phyloP scores from a whole-genome alignment of 1,139 yeast species.

The Martiniozyma asiatica region DNA sequence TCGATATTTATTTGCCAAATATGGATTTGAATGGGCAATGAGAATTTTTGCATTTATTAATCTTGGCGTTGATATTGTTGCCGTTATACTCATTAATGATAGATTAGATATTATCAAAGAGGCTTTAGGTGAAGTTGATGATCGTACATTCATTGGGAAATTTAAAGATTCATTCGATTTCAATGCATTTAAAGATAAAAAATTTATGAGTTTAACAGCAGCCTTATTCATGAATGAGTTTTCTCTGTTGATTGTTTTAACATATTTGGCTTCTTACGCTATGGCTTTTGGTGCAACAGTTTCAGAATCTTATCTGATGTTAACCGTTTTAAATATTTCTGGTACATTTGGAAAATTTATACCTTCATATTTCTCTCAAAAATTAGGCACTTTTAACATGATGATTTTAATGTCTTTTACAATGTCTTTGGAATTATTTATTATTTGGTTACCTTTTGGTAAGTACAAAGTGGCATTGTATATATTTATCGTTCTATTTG shows the following conservation, averaged over 20 bases:
- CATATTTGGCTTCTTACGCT: conserved; percentile 45
- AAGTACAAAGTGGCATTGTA: conserved; percentile 27
- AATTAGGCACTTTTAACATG: conserved; percentile 46
- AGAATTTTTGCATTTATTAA: conserved; percentile 44
- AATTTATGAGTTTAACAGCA: conserved; percentile 20
- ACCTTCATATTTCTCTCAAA: conserved; percentile 44
- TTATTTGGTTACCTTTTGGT: conserved; percentile 46
- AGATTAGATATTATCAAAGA: conserved; percentile 26
- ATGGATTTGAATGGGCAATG: conserved; percentile 54
- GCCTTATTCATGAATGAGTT: conserved; percentile 20
- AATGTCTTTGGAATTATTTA: conserved; percentile 28
- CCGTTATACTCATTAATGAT: conserved; percentile 34
- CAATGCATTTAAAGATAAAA: conserved; percentile 29
- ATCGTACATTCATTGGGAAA: conserved; percentile 26
- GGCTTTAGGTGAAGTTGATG: conserved; percentile 7
- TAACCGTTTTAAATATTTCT: conserved; percentile 45
- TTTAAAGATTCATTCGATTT: conserved; percentile 31
- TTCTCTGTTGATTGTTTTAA: conserved; percentile 16
- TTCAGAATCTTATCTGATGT: conserved; percentile 34
- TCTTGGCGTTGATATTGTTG: conserved; percentile 27
- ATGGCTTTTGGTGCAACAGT: conserved; percentile 38
- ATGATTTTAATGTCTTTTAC: conserved; percentile 31
- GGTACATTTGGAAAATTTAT: conserved; percentile 47
- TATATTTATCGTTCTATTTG: conserved; percentile 29
- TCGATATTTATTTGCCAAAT: conserved; percentile 34